These are phyloP conservation scores for Bremia lactucae DNA, from an alignment of 352 stramenopile species.

Conservation along the genomic window DNA sequence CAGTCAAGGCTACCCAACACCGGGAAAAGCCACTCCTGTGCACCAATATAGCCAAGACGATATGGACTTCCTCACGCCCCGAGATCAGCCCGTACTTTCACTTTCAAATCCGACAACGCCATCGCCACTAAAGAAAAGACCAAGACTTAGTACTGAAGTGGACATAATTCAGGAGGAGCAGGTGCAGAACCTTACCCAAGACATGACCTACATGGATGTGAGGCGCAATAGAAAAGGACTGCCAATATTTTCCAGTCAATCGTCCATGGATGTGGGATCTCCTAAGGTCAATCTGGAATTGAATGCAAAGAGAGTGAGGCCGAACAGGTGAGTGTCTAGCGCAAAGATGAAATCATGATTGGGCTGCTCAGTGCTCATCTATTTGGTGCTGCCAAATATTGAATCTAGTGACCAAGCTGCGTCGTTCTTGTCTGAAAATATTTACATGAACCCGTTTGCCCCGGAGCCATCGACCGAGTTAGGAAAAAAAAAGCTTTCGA, in stretches of 20 bases:
- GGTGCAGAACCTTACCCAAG: slow-evolving; percentile 58
- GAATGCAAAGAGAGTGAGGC: slow-evolving; percentile 20
- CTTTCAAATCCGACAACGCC: slow-evolving; percentile 75
- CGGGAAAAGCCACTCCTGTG: slow-evolving; percentile 25
- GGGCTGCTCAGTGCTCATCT: slow-evolving; percentile 8
- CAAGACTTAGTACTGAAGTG: slow-evolving; percentile 25
- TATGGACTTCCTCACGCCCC: slow-evolving; percentile 75
- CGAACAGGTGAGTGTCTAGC: slow-evolving; percentile 23
- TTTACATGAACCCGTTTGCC: slow-evolving; percentile 63
- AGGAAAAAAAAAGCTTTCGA: slow-evolving; percentile 44
- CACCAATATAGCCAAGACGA: slow-evolving; percentile 80
- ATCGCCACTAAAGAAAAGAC: slow-evolving; percentile 72
- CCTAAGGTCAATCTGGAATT: slow-evolving; percentile 22
- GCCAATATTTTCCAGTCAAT: slow-evolving; percentile 46
- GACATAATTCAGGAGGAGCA: slow-evolving; percentile 46
- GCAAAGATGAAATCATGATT: no score
- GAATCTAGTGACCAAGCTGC: slow-evolving; percentile 16
- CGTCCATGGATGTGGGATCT: slow-evolving; percentile 26
- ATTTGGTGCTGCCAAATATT: slow-evolving; percentile 8
- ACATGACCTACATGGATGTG: slow-evolving; percentile 75
- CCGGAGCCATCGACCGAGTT: slow-evolving; percentile 38
- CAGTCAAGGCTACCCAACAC: slow-evolving; percentile 25
- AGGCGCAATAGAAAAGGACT: slow-evolving; percentile 17
- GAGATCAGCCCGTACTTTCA: slow-evolving; percentile 73
- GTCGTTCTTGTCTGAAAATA: slow-evolving; percentile 25